Evolutionary conservation across 139 green algal genomes (phyloP), one percentile per base, ranked within the genome.

Genomic region (Tetradesmus lagerheimii): DNA sequence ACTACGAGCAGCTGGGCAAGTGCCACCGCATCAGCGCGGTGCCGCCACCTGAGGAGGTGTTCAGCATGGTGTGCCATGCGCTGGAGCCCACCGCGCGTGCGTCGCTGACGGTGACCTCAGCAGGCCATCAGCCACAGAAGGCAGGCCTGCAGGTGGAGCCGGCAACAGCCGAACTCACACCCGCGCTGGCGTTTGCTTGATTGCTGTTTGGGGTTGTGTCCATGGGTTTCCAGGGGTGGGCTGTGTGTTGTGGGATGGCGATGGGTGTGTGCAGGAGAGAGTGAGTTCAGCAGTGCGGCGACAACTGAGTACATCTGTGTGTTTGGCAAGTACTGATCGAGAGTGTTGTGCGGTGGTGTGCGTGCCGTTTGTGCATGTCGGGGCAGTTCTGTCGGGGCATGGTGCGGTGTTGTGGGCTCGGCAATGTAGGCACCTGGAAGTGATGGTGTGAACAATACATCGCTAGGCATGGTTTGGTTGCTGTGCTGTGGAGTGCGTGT

Each of bases 1-100:
- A 98, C 92, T 99, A 98, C 78, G 84, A 95, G 39, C 38, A 23
- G 3, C 87, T 92, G 91, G 94, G 93, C 80, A 98, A 98, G 92
- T 78, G 50, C 43, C 78, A 87, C 75, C 76, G 80, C 35, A 93
- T 93, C 53, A 85, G 47, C n/a, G 80, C 90, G n/a, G 83, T 86
- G 50, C 50, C 75, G 4, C 16, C 90, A 20, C 90, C 90, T 20
- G 90, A 93, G 6, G 37, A 89, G 86, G 90, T 93, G 81, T 93
- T 91, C 78, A 57, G 14, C 8, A 25, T 67, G 38, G 86, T 93
- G 81, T 67, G 76, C 34, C 50, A 66, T 20, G 86, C 77, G n/a
- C 43, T 93, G n/a, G 86, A 91, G 41, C n/a, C 78, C 8, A 45
- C 66, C 16, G 66, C 35, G 20, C n/a, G 25, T 0, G 66, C 67